Evolutionary conservation across 1,284 basidiomycete species (phyloP).

Genomic region (Takashimella tepidaria): DNA sequence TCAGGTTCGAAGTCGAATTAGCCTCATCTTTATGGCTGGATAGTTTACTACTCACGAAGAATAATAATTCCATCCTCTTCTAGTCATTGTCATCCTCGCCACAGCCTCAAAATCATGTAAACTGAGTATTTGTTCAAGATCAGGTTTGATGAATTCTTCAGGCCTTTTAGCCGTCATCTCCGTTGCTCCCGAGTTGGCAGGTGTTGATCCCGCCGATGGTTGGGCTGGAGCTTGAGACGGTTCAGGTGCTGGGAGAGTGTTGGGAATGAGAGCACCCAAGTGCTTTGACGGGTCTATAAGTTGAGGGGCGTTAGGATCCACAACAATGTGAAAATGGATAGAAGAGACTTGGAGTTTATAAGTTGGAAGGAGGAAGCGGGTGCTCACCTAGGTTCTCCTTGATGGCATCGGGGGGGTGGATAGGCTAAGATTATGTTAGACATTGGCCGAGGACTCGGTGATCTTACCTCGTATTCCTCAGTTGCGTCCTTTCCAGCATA

Average conservation of each 20-base stretch:
- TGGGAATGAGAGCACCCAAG: conserved; percentile 63
- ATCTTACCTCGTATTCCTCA: conserved; percentile 62
- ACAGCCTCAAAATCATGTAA: conserved; percentile 89
- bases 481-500: conserved; percentile 75
- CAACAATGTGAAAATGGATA: conserved; percentile 31
- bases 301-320: background rate
- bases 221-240: conserved; percentile 11
- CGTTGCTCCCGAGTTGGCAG: conserved; percentile 29
- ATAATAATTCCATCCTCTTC: conserved; percentile 86
- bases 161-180: conserved; percentile 15
- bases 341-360: no score
- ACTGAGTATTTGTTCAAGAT: conserved; percentile 71
- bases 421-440: conserved; percentile 49
- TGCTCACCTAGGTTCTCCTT: conserved; percentile 70
- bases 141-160: conserved; percentile 52
- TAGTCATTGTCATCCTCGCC: conserved; percentile 64
- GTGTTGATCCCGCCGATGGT: conserved; percentile 46
- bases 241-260: conserved; percentile 47
- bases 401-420: conserved; percentile 83
- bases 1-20: conserved; percentile 11
- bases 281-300: conserved; percentile 13
- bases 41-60: conserved; percentile 53
- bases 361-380: conserved; percentile 45
- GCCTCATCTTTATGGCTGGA: background rate
- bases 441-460: background rate